Evolutionary conservation across 441 rosid species (phyloP), one percentile per base, ranked within the genome.

Genomic region (Omphalea diandra): DNA sequence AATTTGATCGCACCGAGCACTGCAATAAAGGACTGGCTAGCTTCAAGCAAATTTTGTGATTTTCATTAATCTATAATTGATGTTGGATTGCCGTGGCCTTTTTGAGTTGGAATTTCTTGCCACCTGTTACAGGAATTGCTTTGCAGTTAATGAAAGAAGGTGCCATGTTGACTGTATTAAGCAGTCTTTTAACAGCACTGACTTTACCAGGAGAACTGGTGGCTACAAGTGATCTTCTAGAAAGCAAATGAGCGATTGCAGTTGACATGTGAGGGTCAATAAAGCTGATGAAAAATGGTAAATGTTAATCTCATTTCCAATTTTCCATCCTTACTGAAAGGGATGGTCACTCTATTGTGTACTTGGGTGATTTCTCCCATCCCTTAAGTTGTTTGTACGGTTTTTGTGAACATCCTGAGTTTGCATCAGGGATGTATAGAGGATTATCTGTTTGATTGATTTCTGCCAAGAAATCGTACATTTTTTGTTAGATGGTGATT

Each of bases 11-110:
- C 90, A 73, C 88, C 91, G 77, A 94, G 98, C 89, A 88, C 94
- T 41, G 93, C 96, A 31, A 86, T 94, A 76, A 96, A 83, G 80
- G 98, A 94, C 79, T 94, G 96, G 95, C 89, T 94, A 75, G 90
- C 97, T 73, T 94, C 98, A 83, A 88, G 98, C 91, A 91, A 79
- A n/a, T n/a, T 81, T 75, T 65, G 57, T 78, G n/a, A n/a, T n/a
- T n/a, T n/a, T n/a, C n/a, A n/a, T n/a, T n/a, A n/a, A n/a, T n/a
- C n/a, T n/a, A n/a, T 94, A 91, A 79, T 81, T 75, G 67, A 54
- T 78, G n/a, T 76, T 77, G 71, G 53, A 67, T 73, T 65, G 70
- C 74, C 57, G 59, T 67, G 35, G 33, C 56, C 18, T 72, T 68
- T 60, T 72, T 46, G 33, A 44, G 27, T 41, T 56, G 70, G 74